Conservation (phyloP, 2,329 filamentous ascomycete species). For the Fonsecaea multimorphosa region DNA sequence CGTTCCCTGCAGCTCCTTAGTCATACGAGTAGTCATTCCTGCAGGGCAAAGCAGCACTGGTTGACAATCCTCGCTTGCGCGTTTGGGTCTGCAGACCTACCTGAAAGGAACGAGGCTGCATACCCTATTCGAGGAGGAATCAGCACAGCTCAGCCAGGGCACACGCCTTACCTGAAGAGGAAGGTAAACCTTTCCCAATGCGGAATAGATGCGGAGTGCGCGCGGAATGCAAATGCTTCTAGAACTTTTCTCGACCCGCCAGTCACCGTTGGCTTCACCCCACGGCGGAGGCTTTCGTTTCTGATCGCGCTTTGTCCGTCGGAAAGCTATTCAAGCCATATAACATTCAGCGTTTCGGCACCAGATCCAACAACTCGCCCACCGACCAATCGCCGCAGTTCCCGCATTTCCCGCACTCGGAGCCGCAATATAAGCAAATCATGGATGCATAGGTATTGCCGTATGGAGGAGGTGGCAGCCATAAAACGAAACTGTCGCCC, state of each 20-base stretch:
- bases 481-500: background rate
- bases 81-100: background rate
- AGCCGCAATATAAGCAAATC: background rate
- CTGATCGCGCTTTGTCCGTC: background rate
- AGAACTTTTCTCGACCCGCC: background rate
- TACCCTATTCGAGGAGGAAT: background rate
- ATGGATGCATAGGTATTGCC: background rate
- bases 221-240: background rate
- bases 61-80: background rate
- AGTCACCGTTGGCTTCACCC: background rate
- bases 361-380: background rate
- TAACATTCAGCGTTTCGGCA: background rate
- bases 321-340: background rate
- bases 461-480: background rate
- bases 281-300: background rate
- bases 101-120: constrained; percentile 3
- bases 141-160: background rate
- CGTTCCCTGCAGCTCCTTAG: constrained; percentile 6
- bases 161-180: constrained; percentile 7
- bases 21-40: constrained; percentile 8
- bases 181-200: constrained; percentile 12
- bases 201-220: too few species aligned
- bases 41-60: background rate
- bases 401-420: background rate
- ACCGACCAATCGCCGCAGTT: background rate